Evolutionary conservation across 345 rosid species (phyloP).

Genomic region (Rhodomyrtus tomentosa): DNA sequence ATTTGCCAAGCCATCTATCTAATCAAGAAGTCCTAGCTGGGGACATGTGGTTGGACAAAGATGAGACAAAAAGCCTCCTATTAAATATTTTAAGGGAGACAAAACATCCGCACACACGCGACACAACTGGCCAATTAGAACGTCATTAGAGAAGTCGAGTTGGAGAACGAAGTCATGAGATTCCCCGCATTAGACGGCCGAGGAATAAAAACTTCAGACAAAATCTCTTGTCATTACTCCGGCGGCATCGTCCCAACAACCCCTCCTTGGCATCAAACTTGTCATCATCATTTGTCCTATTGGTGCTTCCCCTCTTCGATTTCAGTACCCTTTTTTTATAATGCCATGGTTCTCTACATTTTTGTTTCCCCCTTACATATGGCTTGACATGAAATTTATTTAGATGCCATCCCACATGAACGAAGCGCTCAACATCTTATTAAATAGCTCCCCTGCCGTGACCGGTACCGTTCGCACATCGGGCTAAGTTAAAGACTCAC

Average conservation of each 20-base stretch:
- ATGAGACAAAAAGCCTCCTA: neutral
- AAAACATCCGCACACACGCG: too few relatives aligned
- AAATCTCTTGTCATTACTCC: slow-evolving; percentile 16
- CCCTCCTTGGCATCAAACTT: slow-evolving; percentile 20
- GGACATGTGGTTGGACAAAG: neutral
- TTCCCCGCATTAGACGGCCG: slow-evolving; percentile 24
- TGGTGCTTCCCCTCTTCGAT: neutral
- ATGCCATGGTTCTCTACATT: neutral
- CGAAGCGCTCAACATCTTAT: neutral
- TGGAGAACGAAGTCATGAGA: slow-evolving; percentile 14
- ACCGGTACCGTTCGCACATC: neutral
- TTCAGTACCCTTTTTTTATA: neutral
- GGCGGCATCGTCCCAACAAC: slow-evolving; percentile 20
- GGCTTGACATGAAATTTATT: neutral
- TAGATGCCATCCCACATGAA: neutral
- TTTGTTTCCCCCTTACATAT: neutral
- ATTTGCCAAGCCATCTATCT: neutral
- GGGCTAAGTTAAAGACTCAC: neutral
- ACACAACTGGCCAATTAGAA: neutral
- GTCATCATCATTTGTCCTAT: slow-evolving; percentile 5
- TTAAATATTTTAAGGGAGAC: neutral
- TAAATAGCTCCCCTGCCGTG: neutral
- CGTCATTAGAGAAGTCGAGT: neutral
- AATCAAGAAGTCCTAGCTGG: neutral
- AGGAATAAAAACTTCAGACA: neutral